Evolutionary conservation across 768 basidiomycete species (phyloP), one percentile per base, ranked within the genome.

Genomic region (Agrocybe pediades): DNA sequence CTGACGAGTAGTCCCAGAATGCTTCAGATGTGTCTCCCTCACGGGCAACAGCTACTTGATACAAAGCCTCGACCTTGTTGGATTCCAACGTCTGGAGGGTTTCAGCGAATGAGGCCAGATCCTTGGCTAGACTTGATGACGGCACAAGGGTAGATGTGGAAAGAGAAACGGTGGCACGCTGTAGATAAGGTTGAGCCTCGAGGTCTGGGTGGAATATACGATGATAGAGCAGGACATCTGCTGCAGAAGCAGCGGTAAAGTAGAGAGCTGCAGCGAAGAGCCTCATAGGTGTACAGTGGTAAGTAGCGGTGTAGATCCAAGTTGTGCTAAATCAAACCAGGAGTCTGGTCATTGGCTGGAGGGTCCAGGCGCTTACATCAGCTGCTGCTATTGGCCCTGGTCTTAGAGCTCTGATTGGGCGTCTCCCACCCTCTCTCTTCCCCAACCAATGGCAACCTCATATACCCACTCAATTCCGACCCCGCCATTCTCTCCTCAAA

Each of bases 31-130:
- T 60, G 51, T 77, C 76, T 19, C 65, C 66, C 20, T 71, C 72
- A 33, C 72, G 79, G 46, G 81, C 74, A 58, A 93, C 72, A 41
- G 91, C 87, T 42, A 92, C 70, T 71, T 92, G 90, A 68, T 92
- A 92, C 51, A 87, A 69, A 15, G 81, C 77, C 8, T 71, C 69
- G 48, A 75, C 71, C 15, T 68, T 56, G 19, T 74, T 63, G n/a
- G n/a, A n/a, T 42, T 68, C 72, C 25, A 71, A 51, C 33, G 65
- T 48, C 23, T 75, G 67, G 25, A 80, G 64, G 16, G 62, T 59
- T 44, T 74, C 69, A 40, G 76, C 62, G 60, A 84, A 80, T 9
- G 73, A 61, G 40, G 57, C 68, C 27, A 86, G 68, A 67, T 86
- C 82, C 51, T 80, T 62, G 15, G 65, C 60, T 40, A 82, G 64